Base-by-base conservation (phyloP, 495 filamentous ascomycete species). In the Hypoxylon subgilvum region DNA sequence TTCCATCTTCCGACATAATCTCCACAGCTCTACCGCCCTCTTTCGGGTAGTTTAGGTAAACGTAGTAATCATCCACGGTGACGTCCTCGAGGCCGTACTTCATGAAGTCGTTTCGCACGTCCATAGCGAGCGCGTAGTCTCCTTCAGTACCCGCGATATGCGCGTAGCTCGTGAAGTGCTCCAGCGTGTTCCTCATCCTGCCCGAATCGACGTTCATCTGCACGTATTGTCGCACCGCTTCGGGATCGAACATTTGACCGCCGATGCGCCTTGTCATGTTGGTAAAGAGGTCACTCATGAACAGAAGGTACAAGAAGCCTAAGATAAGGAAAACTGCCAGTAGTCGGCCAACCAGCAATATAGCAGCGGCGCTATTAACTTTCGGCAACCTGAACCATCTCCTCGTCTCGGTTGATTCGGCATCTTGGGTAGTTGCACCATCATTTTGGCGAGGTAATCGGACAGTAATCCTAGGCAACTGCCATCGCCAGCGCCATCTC, bases 111-210 rank as follows among this genome's bases (percentile, higher is more conserved):
- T 82, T 82, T 72, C 93, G 82, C 46, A 96, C 84, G 76, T 89
- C 95, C 74, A 89, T 81, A 13, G 88, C 91, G 19, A 96, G 78
- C 42, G 86, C 84, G 56, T 84, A 89, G 71, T 94, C 92, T 22
- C 94, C 95, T 72, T 94, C 86, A 3, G 91, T 94, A 21, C 94
- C 94, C 2, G 92, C 94, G 31, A 97, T 76, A 72, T 97, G 94
- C 56, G 92, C 85, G 65, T 86, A 95, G 19, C 77, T 75, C 16
- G 89, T 92, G 48, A 94, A 80, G 64, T 88, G 85, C 61, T 77
- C 77, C 44, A 96, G 60, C 57, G 88, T 86, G 30, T 88, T 84
- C 48, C 79, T 76, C 53, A 99, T 93, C 52, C 73, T 74, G 35
- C 79, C 77, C 28, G 78, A 75, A 56, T 92, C 84, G 54, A 94